Percentiles rank a stretch among this genome's conserved stretches.
These are phyloP conservation scores for Globisporangium nagaii DNA, from an alignment of 352 stramenopile genomes.

Conservation along the genomic window DNA sequence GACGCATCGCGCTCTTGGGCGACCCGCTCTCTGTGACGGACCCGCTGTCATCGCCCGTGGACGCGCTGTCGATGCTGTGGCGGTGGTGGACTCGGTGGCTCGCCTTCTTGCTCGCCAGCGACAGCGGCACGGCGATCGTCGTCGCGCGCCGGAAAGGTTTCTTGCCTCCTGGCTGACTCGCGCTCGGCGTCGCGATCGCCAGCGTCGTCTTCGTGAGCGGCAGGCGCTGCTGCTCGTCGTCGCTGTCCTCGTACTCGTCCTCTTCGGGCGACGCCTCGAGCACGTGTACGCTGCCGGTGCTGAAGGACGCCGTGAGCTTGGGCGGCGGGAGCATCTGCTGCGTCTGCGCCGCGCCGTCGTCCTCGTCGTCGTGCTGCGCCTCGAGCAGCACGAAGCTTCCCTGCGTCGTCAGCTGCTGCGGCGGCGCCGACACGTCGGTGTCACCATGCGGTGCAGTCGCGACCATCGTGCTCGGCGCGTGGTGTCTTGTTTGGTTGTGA, in stretches of 20 bases:
- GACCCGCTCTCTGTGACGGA: constrained; percentile 2
- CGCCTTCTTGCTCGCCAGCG: not conserved
- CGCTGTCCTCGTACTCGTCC: constrained; percentile 9
- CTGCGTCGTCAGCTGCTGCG: not conserved
- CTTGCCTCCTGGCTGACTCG: constrained; percentile 10
- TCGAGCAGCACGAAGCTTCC: constrained; percentile 9
- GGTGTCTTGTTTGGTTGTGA: not conserved
- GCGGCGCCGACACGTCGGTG: not conserved
- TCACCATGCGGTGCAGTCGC: not conserved
- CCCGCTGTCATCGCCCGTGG: not conserved
- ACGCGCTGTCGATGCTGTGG: constrained; percentile 18
- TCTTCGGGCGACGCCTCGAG: constrained; percentile 7
- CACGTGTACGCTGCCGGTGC: constrained; percentile 4
- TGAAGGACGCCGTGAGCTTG: not conserved
- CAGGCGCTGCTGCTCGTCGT: not conserved
- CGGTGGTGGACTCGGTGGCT: constrained; percentile 4
- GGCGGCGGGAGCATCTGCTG: not conserved
- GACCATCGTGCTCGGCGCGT: not conserved
- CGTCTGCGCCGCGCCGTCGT: not conserved
- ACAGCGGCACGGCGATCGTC: constrained; percentile 40
- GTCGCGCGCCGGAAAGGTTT: constrained; percentile 40
- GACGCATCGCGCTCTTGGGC: constrained; percentile 5
- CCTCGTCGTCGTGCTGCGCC: not conserved
- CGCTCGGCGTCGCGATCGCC: constrained; percentile 1
- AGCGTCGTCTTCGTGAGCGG: not conserved